Evolutionary conservation across 164 flowering plant species (phyloP).

Genomic region (Magnolia officinalis): DNA sequence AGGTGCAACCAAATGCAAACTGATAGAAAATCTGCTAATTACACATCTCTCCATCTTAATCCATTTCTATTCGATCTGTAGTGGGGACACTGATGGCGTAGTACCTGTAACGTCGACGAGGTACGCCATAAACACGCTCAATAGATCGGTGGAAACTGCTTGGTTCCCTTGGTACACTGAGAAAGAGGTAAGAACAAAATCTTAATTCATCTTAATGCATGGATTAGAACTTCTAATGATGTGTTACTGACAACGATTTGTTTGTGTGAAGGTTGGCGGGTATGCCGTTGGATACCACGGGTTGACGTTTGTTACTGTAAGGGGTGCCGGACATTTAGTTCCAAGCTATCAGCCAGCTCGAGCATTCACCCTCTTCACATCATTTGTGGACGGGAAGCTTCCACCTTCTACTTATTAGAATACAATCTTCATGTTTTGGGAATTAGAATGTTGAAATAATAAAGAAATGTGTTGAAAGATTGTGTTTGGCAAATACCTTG

Average conservation of each 20-base stretch:
- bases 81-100: constrained; percentile 18
- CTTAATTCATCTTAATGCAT: not conserved
- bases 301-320: constrained; percentile 65
- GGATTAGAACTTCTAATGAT: not conserved
- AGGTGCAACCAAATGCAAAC: not conserved
- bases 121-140: constrained; percentile 7
- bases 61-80: constrained; percentile 9
- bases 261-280: constrained; percentile 50
- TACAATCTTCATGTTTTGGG: no score
- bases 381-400: constrained; percentile 48
- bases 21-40: not conserved
- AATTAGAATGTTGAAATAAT: no score
- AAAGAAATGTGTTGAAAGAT: no score
- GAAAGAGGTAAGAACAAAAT: constrained; percentile 6
- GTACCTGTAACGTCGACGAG: constrained; percentile 15
- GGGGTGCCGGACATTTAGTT: constrained; percentile 80
- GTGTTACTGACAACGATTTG: not conserved
- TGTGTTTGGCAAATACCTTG: no score
- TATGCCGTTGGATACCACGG: constrained; percentile 50
- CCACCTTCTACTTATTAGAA: not conserved
- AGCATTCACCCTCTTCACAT: constrained; percentile 49
- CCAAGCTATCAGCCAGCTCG: constrained; percentile 63
- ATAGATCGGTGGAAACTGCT: constrained; percentile 1
- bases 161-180: constrained; percentile 19
- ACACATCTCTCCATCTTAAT: not conserved